Conservation (phyloP, 78 protist species). For the Dictyostelium intermedium region DNA sequence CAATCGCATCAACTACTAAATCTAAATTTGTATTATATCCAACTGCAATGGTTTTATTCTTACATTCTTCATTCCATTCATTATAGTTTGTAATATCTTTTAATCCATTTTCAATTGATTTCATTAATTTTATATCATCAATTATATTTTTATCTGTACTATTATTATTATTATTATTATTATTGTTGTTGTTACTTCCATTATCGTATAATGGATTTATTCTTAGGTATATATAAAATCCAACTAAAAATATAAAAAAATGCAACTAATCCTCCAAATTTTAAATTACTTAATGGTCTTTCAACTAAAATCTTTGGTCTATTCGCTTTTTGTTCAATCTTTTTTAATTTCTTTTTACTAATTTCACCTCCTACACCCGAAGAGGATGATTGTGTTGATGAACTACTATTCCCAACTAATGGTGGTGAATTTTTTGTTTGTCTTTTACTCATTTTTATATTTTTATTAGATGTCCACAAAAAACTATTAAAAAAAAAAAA, state of each 20-base stretch:
- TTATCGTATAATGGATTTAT: background rate
- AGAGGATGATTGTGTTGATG: background rate
- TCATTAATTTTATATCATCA: background rate
- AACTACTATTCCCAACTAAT: background rate
- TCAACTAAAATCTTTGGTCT: background rate
- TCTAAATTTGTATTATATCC: conserved; percentile 81
- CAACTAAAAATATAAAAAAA: background rate
- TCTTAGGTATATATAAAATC: background rate
- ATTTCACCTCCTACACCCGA: background rate
- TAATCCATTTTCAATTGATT: background rate
- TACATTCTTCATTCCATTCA: background rate
- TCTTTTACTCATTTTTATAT: conserved; percentile 5
- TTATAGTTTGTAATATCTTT: conserved; percentile 6
- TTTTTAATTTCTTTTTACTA: background rate
- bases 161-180: background rate
- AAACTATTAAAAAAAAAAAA: background rate
- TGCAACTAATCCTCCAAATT: background rate
- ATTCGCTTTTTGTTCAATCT: background rate
- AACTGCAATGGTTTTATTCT: conserved; percentile 31
- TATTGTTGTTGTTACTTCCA: background rate
- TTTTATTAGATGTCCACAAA: background rate
- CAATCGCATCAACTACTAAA: conserved; percentile 72
- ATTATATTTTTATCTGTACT: background rate
- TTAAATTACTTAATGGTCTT: background rate
- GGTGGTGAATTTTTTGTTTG: background rate